A percentile compares a stretch with the other conserved stretches of the same genome.
Conservation (phyloP, 768 basidiomycete species). For the Fomitopsis pulvina region DNA sequence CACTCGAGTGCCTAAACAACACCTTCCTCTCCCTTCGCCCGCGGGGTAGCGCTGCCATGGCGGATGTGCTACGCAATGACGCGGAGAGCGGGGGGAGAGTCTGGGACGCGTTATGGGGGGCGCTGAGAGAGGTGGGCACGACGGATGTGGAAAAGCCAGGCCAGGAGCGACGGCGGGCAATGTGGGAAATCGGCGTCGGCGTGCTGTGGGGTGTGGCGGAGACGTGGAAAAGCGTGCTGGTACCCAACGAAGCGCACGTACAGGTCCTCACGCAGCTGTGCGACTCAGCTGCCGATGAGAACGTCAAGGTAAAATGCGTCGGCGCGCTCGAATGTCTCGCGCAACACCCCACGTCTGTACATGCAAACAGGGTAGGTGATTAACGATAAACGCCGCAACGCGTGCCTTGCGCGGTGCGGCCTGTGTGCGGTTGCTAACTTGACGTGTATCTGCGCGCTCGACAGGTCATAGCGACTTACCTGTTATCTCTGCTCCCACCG, state of each 20-base stretch:
- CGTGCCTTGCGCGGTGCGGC: neutral
- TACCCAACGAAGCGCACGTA: constrained; percentile 54
- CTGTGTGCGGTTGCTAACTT: neutral
- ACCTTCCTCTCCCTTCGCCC: constrained; percentile 67
- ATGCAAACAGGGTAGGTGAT: constrained; percentile 53
- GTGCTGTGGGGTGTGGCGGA: constrained; percentile 86
- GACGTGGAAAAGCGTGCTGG: constrained; percentile 64
- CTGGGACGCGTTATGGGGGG: constrained; percentile 63
- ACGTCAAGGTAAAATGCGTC: constrained; percentile 68
- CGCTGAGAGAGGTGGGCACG: constrained; percentile 53
- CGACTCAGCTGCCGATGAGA: constrained; percentile 45
- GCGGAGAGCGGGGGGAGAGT: constrained; percentile 40
- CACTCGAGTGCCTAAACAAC: constrained; percentile 88
- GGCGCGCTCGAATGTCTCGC: constrained; percentile 85
- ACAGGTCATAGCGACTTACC: constrained; percentile 57
- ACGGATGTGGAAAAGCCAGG: constrained; percentile 45
- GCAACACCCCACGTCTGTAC: constrained; percentile 53
- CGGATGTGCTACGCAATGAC: constrained; percentile 5
- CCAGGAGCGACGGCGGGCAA: constrained; percentile 62
- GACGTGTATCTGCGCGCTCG: neutral
- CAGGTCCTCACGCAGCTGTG: constrained; percentile 62
- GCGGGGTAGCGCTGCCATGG: constrained; percentile 33
- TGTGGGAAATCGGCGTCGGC: constrained; percentile 77
- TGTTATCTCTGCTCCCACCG: constrained; percentile 57
- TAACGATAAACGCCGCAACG: neutral